phyloP scores from a whole-genome alignment of 73 alveolate species.

The Halteria grandinella region DNA sequence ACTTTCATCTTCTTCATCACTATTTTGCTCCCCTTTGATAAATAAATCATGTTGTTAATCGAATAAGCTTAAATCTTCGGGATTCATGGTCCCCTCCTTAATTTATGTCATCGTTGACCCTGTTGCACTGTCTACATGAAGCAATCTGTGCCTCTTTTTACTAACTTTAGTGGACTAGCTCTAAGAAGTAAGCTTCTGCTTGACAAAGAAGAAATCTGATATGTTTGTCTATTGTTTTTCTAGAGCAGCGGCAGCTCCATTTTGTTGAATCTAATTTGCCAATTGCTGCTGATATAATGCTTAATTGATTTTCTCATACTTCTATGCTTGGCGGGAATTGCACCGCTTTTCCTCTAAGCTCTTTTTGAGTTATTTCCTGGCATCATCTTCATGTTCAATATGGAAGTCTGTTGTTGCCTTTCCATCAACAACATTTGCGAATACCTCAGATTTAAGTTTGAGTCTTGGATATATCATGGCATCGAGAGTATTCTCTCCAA shows the following conservation, averaged over 20 bases:
- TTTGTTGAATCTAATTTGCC: too few relatives aligned
- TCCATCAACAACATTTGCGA: slow-evolving; percentile 77
- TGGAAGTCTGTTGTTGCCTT: slow-evolving; percentile 59
- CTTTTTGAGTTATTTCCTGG: neutral
- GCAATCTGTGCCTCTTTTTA: too few relatives aligned
- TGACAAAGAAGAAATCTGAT: slow-evolving; percentile 41
- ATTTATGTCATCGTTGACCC: too few relatives aligned
- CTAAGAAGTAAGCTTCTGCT: too few relatives aligned
- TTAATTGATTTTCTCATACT: slow-evolving; percentile 24
- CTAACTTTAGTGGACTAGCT: too few relatives aligned
- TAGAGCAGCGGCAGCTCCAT: neutral
- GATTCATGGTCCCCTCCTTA: too few relatives aligned
- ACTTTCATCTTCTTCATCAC: too few relatives aligned
- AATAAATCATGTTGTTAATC: too few relatives aligned
- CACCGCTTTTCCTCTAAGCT: slow-evolving; percentile 3
- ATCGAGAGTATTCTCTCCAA: slow-evolving; percentile 96
- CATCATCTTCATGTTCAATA: slow-evolving; percentile 33
- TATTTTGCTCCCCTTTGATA: too few relatives aligned
- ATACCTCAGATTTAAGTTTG: slow-evolving; percentile 84
- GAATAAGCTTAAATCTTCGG: too few relatives aligned
- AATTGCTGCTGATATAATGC: too few relatives aligned
- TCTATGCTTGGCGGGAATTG: neutral
- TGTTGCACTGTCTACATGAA: too few relatives aligned
- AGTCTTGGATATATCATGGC: slow-evolving; percentile 86
- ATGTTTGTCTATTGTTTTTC: slow-evolving; percentile 16